Evolutionary conservation across 495 filamentous ascomycete genomes (phyloP), one percentile per base, ranked within the genome.

Genomic region (Neurospora sp.): DNA sequence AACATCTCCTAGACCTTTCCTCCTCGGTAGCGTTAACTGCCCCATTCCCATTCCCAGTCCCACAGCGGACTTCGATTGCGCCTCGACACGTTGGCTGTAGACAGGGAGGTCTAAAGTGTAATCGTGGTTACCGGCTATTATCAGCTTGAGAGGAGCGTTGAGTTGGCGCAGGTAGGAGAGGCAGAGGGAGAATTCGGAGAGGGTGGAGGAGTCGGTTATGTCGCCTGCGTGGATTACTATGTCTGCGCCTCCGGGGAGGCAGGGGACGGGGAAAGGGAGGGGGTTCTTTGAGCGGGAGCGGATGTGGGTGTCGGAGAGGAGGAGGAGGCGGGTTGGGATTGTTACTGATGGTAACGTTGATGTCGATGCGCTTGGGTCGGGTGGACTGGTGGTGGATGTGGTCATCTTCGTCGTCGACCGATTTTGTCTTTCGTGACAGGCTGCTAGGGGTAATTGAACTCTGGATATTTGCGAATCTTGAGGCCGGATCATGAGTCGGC

Each of bases 91-190:
- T 2, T 34, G 28, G 28, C 6, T 17, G 15, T 43, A 73, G 71
- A 4, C 39, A 1, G 86, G 81, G 21, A 81, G 78, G 77, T 96
- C 92, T 1, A 94, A 86, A 0, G 88, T 88, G 70, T 91, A 87
- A 77, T 95, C 92, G 80, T 94, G 93, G 79, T 95, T 94, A 0
- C 93, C 93, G 3, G 93, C 89, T 72, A 96, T 93, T 38, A 94
- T 88, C 39, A 96, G 80, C 73, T 94, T 96, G 4, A 94, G 80
- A n/a, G 90, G 87, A 0, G 93, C 92, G 9, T 87, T 76, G 72
- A 90, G 86, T 0, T 71, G 75, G 19, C 79, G 77, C 5, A 96
- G 82, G 77, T 92, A 85, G 3, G 81, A 71, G n/a, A 94, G 76
- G 9, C 85, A 83, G 9, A 75, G 72, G 13, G 82, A 77, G 77